Conservation (phyloP, 2,329 filamentous ascomycete species). For the Cercospora citrullina region DNA sequence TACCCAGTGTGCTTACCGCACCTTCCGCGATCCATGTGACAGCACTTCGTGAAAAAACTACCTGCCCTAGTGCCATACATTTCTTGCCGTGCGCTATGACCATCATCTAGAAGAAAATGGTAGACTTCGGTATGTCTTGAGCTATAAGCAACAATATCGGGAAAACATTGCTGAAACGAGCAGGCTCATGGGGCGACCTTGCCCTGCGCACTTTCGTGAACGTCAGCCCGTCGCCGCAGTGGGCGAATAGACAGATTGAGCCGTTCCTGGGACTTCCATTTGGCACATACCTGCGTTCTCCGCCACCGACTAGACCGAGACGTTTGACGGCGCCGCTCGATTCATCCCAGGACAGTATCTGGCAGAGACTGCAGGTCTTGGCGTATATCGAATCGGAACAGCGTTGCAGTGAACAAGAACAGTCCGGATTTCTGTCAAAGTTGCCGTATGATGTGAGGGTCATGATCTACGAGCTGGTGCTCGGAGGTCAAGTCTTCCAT, state of each 20-base stretch:
- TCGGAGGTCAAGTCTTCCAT: constrained; percentile 35
- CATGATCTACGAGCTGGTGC: constrained; percentile 39
- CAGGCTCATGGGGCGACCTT: constrained; percentile 37
- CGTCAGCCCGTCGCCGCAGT: constrained; percentile 36
- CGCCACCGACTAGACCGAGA: constrained; percentile 32
- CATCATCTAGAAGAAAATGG: constrained; percentile 14
- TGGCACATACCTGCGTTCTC: constrained; percentile 34
- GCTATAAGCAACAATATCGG: constrained; percentile 14
- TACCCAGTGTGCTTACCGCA: background rate
- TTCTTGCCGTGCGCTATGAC: background rate
- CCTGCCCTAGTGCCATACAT: background rate
- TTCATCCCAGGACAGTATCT: constrained; percentile 28
- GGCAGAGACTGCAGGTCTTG: constrained; percentile 32
- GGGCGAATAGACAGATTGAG: constrained; percentile 36
- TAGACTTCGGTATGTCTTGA: constrained; percentile 21
- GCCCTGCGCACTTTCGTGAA: constrained; percentile 33
- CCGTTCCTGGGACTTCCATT: constrained; percentile 38
- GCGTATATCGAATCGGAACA: constrained; percentile 28
- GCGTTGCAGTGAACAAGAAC: constrained; percentile 29
- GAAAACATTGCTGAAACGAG: constrained; percentile 7
- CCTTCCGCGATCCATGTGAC: background rate
- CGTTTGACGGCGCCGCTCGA: constrained; percentile 34
- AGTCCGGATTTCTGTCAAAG: constrained; percentile 30
- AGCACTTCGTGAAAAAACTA: background rate
- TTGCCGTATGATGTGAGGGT: constrained; percentile 38